phyloP scores from a whole-genome alignment of 164 flowering plant genomes.

The Santalum album region DNA sequence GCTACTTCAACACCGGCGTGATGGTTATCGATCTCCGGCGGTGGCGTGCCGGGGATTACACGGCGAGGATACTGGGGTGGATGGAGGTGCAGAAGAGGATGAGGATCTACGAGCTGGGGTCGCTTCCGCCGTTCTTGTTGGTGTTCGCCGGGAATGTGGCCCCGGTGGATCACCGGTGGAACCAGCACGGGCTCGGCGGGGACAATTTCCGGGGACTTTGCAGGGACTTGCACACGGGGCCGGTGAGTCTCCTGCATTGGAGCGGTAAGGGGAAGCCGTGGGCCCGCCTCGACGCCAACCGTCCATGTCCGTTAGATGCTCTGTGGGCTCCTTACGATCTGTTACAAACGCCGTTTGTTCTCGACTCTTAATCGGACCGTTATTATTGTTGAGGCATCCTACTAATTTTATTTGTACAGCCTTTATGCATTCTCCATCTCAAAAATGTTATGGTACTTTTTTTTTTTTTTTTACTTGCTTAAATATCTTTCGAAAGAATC shows the following conservation, averaged over 20 bases:
- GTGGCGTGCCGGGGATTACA: conserved; percentile 59
- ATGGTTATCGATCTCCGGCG: conserved; percentile 67
- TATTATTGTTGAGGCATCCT: too few species aligned
- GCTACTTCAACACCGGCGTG: conserved; percentile 85
- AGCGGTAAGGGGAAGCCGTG: conserved; percentile 94
- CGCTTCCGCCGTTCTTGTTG: conserved; percentile 72
- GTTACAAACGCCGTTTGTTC: conserved; percentile 37
- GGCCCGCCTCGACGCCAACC: conserved; percentile 63
- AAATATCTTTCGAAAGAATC: too few species aligned
- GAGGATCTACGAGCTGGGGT: conserved; percentile 85
- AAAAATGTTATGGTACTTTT: too few species aligned
- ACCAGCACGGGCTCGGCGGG: conserved; percentile 89
- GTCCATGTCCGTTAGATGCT: conserved; percentile 79
- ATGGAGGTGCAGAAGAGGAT: conserved; percentile 85
- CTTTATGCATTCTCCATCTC: too few species aligned
- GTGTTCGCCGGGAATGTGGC: conserved; percentile 75
- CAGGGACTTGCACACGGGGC: conserved; percentile 77
- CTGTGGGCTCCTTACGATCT: conserved; percentile 89
- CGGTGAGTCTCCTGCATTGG: conserved; percentile 88
- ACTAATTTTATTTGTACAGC: too few species aligned
- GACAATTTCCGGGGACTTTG: conserved; percentile 79
- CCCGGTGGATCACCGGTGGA: conserved; percentile 84
- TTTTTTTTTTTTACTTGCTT: too few species aligned
- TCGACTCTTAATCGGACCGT: conserved; percentile 55
- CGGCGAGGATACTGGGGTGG: conserved; percentile 62